These are phyloP conservation scores for Leccinum subgranulosum DNA, from an alignment of 768 basidiomycete species.

Conservation along the genomic window DNA sequence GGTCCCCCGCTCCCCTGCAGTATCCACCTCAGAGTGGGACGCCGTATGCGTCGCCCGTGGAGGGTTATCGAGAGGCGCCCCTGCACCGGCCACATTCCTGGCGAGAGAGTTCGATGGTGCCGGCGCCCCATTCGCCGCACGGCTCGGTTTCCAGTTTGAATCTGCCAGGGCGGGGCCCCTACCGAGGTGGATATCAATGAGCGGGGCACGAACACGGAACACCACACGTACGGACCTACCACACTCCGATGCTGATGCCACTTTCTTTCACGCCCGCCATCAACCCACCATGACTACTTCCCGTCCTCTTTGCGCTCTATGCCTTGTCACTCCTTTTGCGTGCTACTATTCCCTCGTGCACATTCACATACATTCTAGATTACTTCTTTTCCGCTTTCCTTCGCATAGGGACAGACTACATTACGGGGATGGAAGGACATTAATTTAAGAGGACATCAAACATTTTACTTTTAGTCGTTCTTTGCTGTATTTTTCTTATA, in stretches of 20 bases:
- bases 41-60: slow-evolving; percentile 23
- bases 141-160: slow-evolving; percentile 7
- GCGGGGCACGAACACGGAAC: neutral
- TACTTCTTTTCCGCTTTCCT: slow-evolving; percentile 1
- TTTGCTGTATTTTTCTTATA: neutral
- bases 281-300: slow-evolving; percentile 22
- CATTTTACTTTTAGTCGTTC: neutral
- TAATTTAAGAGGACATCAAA: neutral
- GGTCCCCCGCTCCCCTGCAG: slow-evolving; percentile 36
- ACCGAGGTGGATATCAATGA: slow-evolving; percentile 18
- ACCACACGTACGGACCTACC: neutral
- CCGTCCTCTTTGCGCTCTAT: neutral
- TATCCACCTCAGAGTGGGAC: slow-evolving; percentile 34
- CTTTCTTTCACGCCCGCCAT: slow-evolving; percentile 1
- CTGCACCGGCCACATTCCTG: slow-evolving; percentile 52
- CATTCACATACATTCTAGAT: slow-evolving; percentile 11
- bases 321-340: slow-evolving; percentile 9
- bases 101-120: slow-evolving; percentile 10
- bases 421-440: slow-evolving; percentile 1
- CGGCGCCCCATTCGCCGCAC: neutral
- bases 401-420: slow-evolving; percentile 1
- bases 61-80: slow-evolving; percentile 55
- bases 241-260: neutral
- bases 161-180: slow-evolving; percentile 30
- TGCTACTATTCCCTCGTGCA: slow-evolving; percentile 4